Base-by-base conservation (phyloP, 2,329 filamentous ascomycete genomes). In the Cercospora janseana region DNA sequence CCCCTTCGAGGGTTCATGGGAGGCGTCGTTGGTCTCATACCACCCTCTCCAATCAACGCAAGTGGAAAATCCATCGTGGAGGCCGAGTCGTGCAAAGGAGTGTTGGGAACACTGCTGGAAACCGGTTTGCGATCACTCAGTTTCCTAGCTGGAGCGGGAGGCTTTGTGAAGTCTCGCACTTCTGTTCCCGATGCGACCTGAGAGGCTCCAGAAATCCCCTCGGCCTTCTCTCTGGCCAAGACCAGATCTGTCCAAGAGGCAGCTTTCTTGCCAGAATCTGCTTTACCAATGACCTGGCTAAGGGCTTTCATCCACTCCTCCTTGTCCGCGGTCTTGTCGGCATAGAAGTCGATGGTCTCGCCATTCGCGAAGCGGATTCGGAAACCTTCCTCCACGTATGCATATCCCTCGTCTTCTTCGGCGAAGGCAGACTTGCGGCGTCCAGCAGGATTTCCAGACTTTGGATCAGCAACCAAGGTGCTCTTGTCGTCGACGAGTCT, bases 371-470 rank as follows among this genome's bases (percentile, higher is more conserved):
- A 98, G 51, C 92, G 89, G 68, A 98, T 95, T 31, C 93, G 88
- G 85, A 98, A 98, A 2, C 93, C 93, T 69, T 98, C 93, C 70
- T 98, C 93, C 46, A 98, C 92, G 69, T 98, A 98, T 87, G 96
- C 95, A 76, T 98, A 98, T 32, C 93, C 93, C 68, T 98, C 93
- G 72, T 98, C 93, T 59, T 98, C 93, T 70, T 97, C 93, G 1
- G 92, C 91, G 69, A 98, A 98, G 8, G 88, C 93, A 26, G 91
- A 96, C 69, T 94, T 90, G 49, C 93, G 86, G 34, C 93, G 86
- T 16, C 61, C 60, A 20, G 58, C 47, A 12, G 84, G 87, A 50
- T 85, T 86, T 10, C 79, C 83, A 0, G 85, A 88, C 65, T 68
- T 66, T 1, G 94, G 88, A 60, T 88, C 90, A 63, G 95, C 87